Evolutionary conservation across 2,329 filamentous ascomycete species (phyloP).

Genomic region (Lachnellula suecica): DNA sequence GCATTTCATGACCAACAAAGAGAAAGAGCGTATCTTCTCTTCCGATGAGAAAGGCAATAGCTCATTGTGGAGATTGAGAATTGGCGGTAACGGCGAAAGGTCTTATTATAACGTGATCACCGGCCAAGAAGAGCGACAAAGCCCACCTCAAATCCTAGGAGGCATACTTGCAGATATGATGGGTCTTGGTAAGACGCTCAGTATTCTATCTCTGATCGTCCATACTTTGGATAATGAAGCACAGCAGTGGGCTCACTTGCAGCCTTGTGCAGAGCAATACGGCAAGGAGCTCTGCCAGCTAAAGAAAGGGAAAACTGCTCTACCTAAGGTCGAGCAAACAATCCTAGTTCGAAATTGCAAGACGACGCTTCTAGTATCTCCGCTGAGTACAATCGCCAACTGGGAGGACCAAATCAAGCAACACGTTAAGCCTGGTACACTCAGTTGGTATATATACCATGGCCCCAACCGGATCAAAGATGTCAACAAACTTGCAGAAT

Average conservation of each 20-base stretch:
- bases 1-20: slow-evolving; percentile 79
- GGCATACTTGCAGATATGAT: slow-evolving; percentile 84
- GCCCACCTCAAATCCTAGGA: slow-evolving; percentile 67
- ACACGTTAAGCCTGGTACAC: slow-evolving; percentile 64
- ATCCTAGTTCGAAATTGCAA: slow-evolving; percentile 65
- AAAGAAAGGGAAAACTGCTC: slow-evolving; percentile 28
- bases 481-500: slow-evolving; percentile 64
- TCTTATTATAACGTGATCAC: slow-evolving; percentile 85
- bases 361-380: slow-evolving; percentile 83
- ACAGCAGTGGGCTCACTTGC: slow-evolving; percentile 55
- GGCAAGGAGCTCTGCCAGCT: slow-evolving; percentile 31
- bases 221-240: slow-evolving; percentile 61
- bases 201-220: slow-evolving; percentile 76
- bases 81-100: slow-evolving; percentile 54
- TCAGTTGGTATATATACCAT: slow-evolving; percentile 84
- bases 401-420: slow-evolving; percentile 91
- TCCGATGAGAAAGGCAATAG: slow-evolving; percentile 60
- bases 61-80: slow-evolving; percentile 74
- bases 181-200: slow-evolving; percentile 85
- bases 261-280: slow-evolving; percentile 40
- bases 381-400: slow-evolving; percentile 87
- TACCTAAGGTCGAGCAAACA: slow-evolving; percentile 32
- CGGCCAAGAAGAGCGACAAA: slow-evolving; percentile 57
- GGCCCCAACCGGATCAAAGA: slow-evolving; percentile 74
- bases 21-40: slow-evolving; percentile 62